Evolutionary conservation across 768 basidiomycete genomes (phyloP), one percentile per base, ranked within the genome.

Genomic region (Boletellus ananas): DNA sequence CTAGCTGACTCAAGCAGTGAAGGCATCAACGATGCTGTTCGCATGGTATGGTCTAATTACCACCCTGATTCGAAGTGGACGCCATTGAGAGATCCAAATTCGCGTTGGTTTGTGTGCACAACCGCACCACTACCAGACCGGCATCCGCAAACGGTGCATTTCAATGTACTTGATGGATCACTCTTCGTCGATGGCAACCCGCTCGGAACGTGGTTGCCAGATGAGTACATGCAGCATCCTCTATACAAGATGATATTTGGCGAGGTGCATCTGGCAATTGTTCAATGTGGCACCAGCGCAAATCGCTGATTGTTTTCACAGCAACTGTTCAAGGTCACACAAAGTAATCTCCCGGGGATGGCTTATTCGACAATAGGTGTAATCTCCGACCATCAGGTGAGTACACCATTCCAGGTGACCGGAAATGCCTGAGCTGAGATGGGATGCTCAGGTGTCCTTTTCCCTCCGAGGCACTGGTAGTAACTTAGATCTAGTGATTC

Each of bases 161-260:
- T 75, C 14, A 71, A 80, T 45, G 33, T 79, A 2, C 51, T 78
- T 6, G 31, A 58, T 10, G 67, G 65, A 3, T 44, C 52, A 2
- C 57, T 68, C 18, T 37, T 63, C 9, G 52, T 63, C 3, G 46
- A 69, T 5, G 67, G 59, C 2, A 59, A 54, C 17, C 49, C 59
- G 0, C n/a, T 69, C 3, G 52, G 56, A 0, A 52, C 20, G 23
- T n/a, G 51, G 21, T 43, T 64, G 13, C 62, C 60, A 1, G 21
- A 33, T 9, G 36, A 11, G 5, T 52, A 62, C 25, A 43, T 42
- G 18, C 38, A 18, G 1, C 43, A 58, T 39, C 41, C 57, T 10
- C 13, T 45, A 13, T 68, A 63, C 34, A 34, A 20, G 13, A 2
- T 18, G 13, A 25, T 70, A 7, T 59, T 69, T 44, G 50, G 57